A percentile compares a stretch with the other conserved stretches of the same genome.
Evolutionary conservation across 2,329 filamentous ascomycete genomes (phyloP).

Genomic region (Orbilia brochopaga): DNA sequence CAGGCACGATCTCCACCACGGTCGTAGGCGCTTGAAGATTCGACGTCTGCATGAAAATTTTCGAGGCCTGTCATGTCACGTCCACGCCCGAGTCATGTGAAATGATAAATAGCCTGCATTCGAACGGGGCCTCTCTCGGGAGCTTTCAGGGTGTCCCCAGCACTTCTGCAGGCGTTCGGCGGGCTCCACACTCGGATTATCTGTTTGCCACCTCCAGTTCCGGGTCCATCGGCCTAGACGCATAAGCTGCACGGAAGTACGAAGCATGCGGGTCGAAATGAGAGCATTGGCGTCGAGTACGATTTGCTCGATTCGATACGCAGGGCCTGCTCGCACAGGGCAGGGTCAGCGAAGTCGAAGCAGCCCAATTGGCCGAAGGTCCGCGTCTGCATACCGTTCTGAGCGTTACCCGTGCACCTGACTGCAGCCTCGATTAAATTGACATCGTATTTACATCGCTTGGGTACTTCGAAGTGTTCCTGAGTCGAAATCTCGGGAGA

Average conservation of each 20-base stretch:
- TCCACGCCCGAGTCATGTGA: conserved; percentile 1
- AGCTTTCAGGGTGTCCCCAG: conserved; percentile 35
- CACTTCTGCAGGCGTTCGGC: background rate
- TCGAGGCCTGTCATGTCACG: background rate
- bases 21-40: background rate
- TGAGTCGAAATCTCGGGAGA: too few relatives aligned
- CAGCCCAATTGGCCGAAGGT: background rate
- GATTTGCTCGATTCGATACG: background rate
- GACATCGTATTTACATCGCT: too few relatives aligned
- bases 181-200: conserved; percentile 36
- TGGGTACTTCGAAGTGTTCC: too few relatives aligned
- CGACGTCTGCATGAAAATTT: background rate
- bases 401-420: background rate
- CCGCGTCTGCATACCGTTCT: conserved; percentile 4
- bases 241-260: background rate
- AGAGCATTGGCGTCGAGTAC: background rate
- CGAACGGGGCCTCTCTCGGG: background rate
- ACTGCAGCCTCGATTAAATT: background rate
- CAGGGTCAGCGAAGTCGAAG: background rate
- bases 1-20: background rate
- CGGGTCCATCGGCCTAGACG: background rate
- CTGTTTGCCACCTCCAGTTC: conserved; percentile 39
- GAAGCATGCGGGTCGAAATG: background rate
- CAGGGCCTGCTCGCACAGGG: background rate
- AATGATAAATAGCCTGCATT: background rate